These are phyloP conservation scores for Fusarium albosuccineum DNA, from an alignment of 2,329 filamentous ascomycete genomes.

Conservation along the genomic window DNA sequence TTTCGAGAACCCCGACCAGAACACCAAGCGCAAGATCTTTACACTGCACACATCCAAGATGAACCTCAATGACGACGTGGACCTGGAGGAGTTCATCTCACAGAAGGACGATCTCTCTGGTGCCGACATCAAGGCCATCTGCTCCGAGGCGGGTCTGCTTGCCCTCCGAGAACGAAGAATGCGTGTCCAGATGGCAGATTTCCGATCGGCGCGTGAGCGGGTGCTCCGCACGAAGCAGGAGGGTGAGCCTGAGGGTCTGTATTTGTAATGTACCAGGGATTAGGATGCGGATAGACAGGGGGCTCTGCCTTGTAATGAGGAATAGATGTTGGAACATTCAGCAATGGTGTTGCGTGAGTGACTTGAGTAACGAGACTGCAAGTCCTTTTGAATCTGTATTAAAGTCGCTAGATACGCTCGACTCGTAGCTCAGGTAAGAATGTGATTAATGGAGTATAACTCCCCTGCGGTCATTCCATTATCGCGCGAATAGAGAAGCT, in stretches of 20 bases:
- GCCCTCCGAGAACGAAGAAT: constrained; percentile 94
- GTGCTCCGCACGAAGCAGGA: constrained; percentile 99
- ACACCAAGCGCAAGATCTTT: constrained; percentile 98
- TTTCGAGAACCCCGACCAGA: constrained; percentile 79
- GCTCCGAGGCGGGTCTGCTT: constrained; percentile 95
- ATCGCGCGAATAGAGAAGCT: constrained; percentile 4
- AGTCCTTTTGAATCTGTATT: not conserved
- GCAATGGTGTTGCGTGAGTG: constrained; percentile 5
- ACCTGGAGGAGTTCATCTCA: constrained; percentile 97
- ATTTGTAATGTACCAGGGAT: constrained; percentile 76
- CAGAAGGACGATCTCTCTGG: constrained; percentile 98
- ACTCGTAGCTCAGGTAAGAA: not conserved
- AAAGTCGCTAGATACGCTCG: constrained; percentile 1
- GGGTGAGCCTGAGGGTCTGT: constrained; percentile 97
- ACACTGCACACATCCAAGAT: constrained; percentile 98
- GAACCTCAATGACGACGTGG: constrained; percentile 96
- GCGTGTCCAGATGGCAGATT: constrained; percentile 99
- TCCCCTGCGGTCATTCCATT: not conserved
- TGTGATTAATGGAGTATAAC: constrained; percentile 3
- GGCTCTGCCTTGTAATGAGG: constrained; percentile 37
- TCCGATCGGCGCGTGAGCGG: constrained; percentile 89
- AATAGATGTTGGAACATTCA: constrained; percentile 35
- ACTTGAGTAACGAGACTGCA: not conserved
- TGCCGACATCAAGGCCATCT: constrained; percentile 99
- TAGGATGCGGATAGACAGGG: constrained; percentile 37